Evolutionary conservation across 2,329 filamentous ascomycete genomes (phyloP).

Genomic region (Ceratocystis cacaofunesta): DNA sequence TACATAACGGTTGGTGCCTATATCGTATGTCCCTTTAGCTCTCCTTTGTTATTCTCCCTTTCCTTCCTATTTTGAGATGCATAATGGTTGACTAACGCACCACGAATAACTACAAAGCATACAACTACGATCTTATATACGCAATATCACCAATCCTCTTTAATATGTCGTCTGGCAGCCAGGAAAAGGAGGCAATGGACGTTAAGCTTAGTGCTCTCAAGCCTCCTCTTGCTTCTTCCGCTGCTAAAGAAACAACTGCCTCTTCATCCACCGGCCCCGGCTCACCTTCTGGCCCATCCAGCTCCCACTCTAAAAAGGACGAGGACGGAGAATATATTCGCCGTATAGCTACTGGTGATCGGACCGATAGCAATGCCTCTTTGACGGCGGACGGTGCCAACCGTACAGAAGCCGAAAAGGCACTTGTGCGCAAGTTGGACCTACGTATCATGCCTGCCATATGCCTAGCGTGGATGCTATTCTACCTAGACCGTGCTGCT

Average conservation of each 20-base stretch:
- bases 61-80: neutral
- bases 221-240: neutral
- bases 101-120: neutral
- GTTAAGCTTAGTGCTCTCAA: neutral
- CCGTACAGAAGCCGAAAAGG: neutral
- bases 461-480: conserved; percentile 17
- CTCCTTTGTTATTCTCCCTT: neutral
- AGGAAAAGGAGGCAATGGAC: neutral
- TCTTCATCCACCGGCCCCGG: neutral
- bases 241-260: neutral
- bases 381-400: neutral
- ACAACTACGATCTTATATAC: neutral
- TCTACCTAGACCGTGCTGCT: conserved; percentile 24
- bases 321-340: conserved; percentile 9
- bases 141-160: neutral
- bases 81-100: neutral
- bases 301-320: conserved; percentile 10
- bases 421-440: conserved; percentile 16
- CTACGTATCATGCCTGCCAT: conserved; percentile 16
- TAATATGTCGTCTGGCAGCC: neutral
- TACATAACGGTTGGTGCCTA: neutral
- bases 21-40: neutral
- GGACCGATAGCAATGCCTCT: neutral
- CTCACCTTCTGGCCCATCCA: conserved; percentile 1
- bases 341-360: neutral